A percentile compares a stretch with the other conserved stretches of the same genome.
Conservation (phyloP, 805 yeast genomes). For the Starmerella potacharoeniae region DNA sequence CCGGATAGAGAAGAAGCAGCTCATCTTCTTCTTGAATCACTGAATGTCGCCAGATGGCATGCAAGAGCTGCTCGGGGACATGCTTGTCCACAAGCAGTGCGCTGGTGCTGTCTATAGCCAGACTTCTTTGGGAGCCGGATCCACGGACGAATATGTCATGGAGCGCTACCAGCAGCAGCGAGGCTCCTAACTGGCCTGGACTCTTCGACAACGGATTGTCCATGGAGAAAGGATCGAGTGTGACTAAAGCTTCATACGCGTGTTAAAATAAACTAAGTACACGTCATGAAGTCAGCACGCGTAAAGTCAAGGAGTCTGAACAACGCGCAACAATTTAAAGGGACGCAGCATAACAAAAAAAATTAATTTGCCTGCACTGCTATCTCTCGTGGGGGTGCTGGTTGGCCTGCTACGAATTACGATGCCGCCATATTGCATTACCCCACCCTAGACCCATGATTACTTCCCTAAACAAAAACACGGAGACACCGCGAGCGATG, state of each 20-base stretch:
- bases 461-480: too few species aligned
- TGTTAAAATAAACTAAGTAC: background rate
- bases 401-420: too few species aligned
- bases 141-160: constrained; percentile 27
- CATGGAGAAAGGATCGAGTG: constrained; percentile 17
- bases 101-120: constrained; percentile 28
- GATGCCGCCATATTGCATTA: too few species aligned
- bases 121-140: constrained; percentile 15
- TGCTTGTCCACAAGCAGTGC: constrained; percentile 25
- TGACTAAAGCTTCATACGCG: background rate
- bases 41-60: constrained; percentile 32
- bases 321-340: too few species aligned
- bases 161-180: constrained; percentile 28
- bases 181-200: constrained; percentile 25
- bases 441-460: too few species aligned
- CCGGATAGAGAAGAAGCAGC: constrained; percentile 28
- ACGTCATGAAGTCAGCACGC: background rate
- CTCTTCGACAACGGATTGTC: constrained; percentile 27
- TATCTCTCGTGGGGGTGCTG: too few species aligned
- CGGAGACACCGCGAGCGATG: too few species aligned
- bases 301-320: too few species aligned
- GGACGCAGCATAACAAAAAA: too few species aligned
- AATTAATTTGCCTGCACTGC: too few species aligned
- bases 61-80: constrained; percentile 28
- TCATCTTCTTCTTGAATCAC: constrained; percentile 33